Evolutionary conservation across 805 yeast species (phyloP).

Genomic region (Cyberlindnera veronae): DNA sequence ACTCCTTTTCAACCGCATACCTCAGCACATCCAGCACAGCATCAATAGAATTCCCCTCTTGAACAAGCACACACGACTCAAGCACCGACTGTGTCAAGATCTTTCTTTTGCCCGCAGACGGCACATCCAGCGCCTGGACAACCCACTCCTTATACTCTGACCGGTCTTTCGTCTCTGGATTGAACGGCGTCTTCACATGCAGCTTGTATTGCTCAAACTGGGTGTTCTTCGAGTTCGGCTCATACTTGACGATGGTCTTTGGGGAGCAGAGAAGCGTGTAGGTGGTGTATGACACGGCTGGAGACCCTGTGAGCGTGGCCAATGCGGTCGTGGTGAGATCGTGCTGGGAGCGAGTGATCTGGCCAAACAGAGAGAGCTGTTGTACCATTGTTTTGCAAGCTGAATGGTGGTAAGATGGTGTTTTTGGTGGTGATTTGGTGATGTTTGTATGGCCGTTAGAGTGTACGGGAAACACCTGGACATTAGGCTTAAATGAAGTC

Average conservation of each 20-base stretch:
- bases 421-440: no score
- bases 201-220: conserved; percentile 28
- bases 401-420: no score
- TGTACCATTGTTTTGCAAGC: conserved; percentile 31
- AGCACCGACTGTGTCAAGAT: conserved; percentile 65
- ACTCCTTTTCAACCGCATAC: conserved; percentile 59
- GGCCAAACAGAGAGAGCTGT: conserved; percentile 25
- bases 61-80: conserved; percentile 41
- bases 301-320: conserved; percentile 23
- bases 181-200: conserved; percentile 17
- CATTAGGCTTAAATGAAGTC: not conserved
- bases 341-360: conserved; percentile 14
- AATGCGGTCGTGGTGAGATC: conserved; percentile 21
- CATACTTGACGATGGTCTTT: conserved; percentile 25
- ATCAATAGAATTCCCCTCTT: conserved; percentile 32
- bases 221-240: conserved; percentile 26
- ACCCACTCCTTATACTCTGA: conserved; percentile 45
- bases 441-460: no score
- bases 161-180: conserved; percentile 4
- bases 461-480: not conserved
- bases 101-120: conserved; percentile 67
- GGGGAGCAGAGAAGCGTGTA: conserved; percentile 23
- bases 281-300: conserved; percentile 11
- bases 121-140: conserved; percentile 65
- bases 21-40: conserved; percentile 60